Base-by-base conservation (phyloP, 345 rosid genomes). In the Salix purpurea region DNA sequence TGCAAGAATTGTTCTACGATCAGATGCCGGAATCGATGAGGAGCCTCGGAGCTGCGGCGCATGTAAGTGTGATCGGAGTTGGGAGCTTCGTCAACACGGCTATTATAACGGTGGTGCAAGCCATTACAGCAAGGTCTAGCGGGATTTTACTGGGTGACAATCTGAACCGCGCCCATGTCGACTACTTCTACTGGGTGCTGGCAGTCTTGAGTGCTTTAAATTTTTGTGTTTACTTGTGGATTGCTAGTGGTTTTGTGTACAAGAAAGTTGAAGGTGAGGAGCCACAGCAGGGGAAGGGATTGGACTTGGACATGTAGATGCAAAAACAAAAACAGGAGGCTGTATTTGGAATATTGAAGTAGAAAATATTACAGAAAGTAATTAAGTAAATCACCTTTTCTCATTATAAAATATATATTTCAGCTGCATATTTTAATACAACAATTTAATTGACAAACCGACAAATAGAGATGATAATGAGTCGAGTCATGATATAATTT, bases 1-100 rank as follows among this genome's bases (percentile, higher is more conserved):
- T 95, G 75, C 96, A 91, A 81, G 94, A 93, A 83, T 46, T 95
- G 84, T 95, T 93, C 86, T 95, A 95, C 73, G 94, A 89, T 78
- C 94, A 95, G 77, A 84, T 95, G 92, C 99, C 99, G 0, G 94
- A 86, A 58, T 66, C 69, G 4, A 88, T 91, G 97, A 85, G 99
- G 82, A 95, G 97, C 76, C 54, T 92, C 14, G 99, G 97, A 9
- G 99, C 99, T 1, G 97, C 97, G 0, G 91, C 88, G 0, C 85
- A 87, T 62, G 78, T 93, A 1, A 85, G 93, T 50, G 80, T 90
- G 3, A 76, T 86, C 23, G 99, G 97, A 71, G 79, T 88, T 24
- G 97, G 99, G 46, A 95, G 96, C 85, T 90, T 95, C 58, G 14
- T 89, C 28, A 95, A 90, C 71, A 90, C 78, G 5, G 88, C 78